Conservation (phyloP, 164 flowering plant genomes). For the Stephania cephalantha region DNA sequence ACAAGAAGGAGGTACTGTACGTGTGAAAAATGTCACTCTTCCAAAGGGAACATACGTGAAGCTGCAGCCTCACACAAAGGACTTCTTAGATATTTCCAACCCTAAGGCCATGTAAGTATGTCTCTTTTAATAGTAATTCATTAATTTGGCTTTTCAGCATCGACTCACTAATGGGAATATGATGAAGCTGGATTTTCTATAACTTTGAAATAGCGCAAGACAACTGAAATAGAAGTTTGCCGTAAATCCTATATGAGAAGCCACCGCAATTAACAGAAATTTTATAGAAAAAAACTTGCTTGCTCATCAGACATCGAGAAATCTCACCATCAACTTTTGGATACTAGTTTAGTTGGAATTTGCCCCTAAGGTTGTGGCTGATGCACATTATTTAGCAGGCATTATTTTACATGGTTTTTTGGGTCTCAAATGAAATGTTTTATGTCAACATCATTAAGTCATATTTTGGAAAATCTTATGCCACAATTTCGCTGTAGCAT, state of each 20-base stretch:
- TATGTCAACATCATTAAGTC: too few relatives aligned
- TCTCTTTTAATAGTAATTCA: too few relatives aligned
- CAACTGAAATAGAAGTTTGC: too few relatives aligned
- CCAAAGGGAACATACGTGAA: constrained; percentile 94
- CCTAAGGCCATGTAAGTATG: constrained; percentile 94
- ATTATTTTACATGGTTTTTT: too few relatives aligned
- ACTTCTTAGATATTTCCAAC: constrained; percentile 90
- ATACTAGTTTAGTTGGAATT: not conserved
- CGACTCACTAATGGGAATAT: not conserved
- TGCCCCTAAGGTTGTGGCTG: not conserved
- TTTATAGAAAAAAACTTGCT: too few relatives aligned
- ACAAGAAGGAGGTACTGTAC: constrained; percentile 84
- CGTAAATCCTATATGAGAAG: too few relatives aligned
- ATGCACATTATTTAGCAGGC: too few relatives aligned
- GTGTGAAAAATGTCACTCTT: constrained; percentile 82
- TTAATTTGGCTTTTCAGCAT: not conserved
- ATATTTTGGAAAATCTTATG: too few relatives aligned
- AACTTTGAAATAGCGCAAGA: not conserved
- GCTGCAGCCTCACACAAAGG: constrained; percentile 92
- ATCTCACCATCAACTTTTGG: not conserved
- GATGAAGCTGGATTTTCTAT: not conserved
- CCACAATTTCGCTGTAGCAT: too few relatives aligned
- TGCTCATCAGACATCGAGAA: too few relatives aligned
- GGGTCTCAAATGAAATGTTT: too few relatives aligned
- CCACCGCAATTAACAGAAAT: too few relatives aligned